Base-by-base conservation (phyloP, 1,139 yeast genomes). In the Candida anutae region DNA sequence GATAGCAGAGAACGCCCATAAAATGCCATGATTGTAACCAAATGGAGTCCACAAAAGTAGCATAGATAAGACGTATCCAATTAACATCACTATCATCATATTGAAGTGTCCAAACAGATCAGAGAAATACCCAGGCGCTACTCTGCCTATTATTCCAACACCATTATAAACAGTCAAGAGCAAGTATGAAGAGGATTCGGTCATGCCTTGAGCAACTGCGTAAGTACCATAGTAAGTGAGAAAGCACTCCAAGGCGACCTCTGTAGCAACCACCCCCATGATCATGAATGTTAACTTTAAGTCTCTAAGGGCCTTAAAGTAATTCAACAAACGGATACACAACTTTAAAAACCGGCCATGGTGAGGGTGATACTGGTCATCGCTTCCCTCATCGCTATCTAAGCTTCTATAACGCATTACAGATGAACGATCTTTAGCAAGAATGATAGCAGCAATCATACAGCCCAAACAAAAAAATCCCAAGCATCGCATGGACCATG, bases 201-300 rank as follows among this genome's bases (percentile, higher is more conserved):
- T 35, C 32, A 53, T 42, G 0, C 70, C 70, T 26, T 59, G 59
- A 5, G 62, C 57, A 19, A 62, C 53, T 3, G 69, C 66, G 37
- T 61, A 64, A 5, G 69, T 54, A 5, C 69, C 63, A 40, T 54
- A 58, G 38, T 62, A 64, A 1, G 71, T 64, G 30, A 66, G 45
- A 2, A 71, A 56, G 23, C 71, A 54, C 23, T 77, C 59, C 23
- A 78, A 48, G 2, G 80, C 61, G 28, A 74, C 59, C 43, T 79
- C 88, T 12, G 72, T 59, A 28, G 70, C 55, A 12, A 75, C 58
- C 3, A 55, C 53, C 1, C 62, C 66, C 3, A 37, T 40, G 1
- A 55, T 50, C 13, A 56, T 42, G 20, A 48, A 50, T 1, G 45
- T 17, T 30, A 42, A 54, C 28, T 42, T 48, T 55, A 57, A 25